Evolutionary conservation across 345 rosid genomes (phyloP).

Genomic region (Physaria fendleri): DNA sequence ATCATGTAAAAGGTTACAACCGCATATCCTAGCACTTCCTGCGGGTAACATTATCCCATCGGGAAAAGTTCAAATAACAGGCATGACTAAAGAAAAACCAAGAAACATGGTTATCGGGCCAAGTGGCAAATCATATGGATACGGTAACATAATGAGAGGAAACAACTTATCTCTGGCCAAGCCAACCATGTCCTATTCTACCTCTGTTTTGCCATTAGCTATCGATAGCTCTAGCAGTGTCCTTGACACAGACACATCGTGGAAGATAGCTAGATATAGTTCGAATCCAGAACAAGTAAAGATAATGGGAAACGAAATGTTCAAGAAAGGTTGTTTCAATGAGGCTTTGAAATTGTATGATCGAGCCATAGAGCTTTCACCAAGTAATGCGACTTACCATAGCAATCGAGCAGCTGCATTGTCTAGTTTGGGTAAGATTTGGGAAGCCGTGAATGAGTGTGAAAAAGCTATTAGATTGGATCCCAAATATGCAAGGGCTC

Average conservation of each 20-base stretch:
- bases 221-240: neutral
- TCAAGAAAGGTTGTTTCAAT: constrained; percentile 56
- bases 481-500: constrained; percentile 73
- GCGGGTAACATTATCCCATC: constrained; percentile 85
- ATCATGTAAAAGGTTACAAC: constrained; percentile 52
- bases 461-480: constrained; percentile 78
- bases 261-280: constrained; percentile 13
- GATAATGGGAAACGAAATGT: constrained; percentile 70
- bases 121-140: constrained; percentile 75
- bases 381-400: constrained; percentile 60
- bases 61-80: constrained; percentile 63
- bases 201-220: neutral
- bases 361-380: constrained; percentile 65
- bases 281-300: constrained; percentile 70
- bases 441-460: constrained; percentile 77
- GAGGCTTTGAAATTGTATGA: constrained; percentile 82
- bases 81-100: constrained; percentile 43
- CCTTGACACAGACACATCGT: neutral
- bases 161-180: neutral
- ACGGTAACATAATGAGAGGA: constrained; percentile 82
- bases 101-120: constrained; percentile 68
- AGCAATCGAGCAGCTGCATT: constrained; percentile 83
- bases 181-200: neutral
- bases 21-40: constrained; percentile 52
- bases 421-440: constrained; percentile 52